Evolutionary conservation across 768 basidiomycete species (phyloP), one percentile per base, ranked within the genome.

Genomic region (Trametes cinnabarina): DNA sequence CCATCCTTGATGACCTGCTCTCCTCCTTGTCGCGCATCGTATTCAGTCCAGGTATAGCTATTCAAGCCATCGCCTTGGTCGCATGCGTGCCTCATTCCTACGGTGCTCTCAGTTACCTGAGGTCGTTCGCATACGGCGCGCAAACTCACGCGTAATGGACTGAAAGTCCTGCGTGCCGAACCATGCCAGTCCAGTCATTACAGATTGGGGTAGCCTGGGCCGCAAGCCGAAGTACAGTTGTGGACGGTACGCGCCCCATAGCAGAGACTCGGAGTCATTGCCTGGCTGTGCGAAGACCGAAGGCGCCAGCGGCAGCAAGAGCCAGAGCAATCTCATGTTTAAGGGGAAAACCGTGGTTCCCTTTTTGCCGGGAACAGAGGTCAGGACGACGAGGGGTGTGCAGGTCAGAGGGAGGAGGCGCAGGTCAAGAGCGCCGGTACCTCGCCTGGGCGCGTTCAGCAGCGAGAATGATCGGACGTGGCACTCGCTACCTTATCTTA

Each of bases 211-310:
- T 61, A 92, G 74, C 42, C 88, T 81, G 12, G 95, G 92, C 47
- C 92, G 77, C 43, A 97, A 77, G 19, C 95, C 95, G 72, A 97
- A 96, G 75, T 98, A 98, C n/a, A 97, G 80, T 66, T 93, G 92
- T 0, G 95, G 92, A 40, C 95, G 78, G 72, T 94, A 97, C 0
- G 89, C 77, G 1, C 93, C 92, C 92, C 92, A 94, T 71, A 91
- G 70, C 26, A 89, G 67, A 2, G 78, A 73, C 23, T 73, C 73
- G 12, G 84, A 80, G 63, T 77, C 76, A 65, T 87, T 83, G n/a
- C 65, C 65, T 8, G 71, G 65, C 30, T 32, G 30, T 2, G 79
- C 72, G 17, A 77, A 59, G 12, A 72, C 77, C 3, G 69, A 64
- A 41, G 74, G 73, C n/a, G 70, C 70, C 19, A 82, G 64, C 48